Percentiles rank a stretch among this genome's conserved stretches.
phyloP scores from a whole-genome alignment of 2,329 filamentous ascomycete genomes.

The Emergomyces pasteurianus region DNA sequence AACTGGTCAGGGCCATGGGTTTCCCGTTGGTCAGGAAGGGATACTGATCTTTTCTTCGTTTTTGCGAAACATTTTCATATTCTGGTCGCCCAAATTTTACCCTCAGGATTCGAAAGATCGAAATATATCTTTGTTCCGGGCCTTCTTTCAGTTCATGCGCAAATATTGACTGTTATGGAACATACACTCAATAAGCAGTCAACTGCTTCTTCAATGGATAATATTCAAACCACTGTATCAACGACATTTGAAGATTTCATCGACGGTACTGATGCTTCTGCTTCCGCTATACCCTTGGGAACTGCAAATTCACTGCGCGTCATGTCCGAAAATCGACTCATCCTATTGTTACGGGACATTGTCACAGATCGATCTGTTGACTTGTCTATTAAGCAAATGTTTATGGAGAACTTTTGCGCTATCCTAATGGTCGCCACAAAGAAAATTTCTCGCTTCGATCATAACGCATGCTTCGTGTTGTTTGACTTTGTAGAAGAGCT shows the following conservation, averaged over 20 bases:
- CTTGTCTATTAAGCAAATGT: constrained; percentile 49
- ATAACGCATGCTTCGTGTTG: constrained; percentile 74
- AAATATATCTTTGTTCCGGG: constrained; percentile 59
- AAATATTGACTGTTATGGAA: constrained; percentile 67
- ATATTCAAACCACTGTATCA: constrained; percentile 36
- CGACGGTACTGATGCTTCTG: constrained; percentile 53
- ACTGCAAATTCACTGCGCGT: constrained; percentile 60
- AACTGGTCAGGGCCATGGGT: constrained; percentile 79
- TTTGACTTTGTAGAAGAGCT: constrained; percentile 84
- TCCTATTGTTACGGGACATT: constrained; percentile 72
- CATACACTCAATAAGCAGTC: constrained; percentile 68
- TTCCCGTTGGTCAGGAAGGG: constrained; percentile 71
- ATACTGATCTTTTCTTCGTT: constrained; percentile 83
- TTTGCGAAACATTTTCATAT: constrained; percentile 84
- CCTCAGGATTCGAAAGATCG: constrained; percentile 39
- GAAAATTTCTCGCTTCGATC: constrained; percentile 68
- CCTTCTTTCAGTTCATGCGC: constrained; percentile 68
- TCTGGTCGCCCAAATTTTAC: constrained; percentile 61
- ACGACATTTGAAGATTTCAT: constrained; percentile 57
- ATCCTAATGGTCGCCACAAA: constrained; percentile 63
- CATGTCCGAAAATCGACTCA: constrained; percentile 80
- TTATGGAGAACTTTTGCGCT: constrained; percentile 61
- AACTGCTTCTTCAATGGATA: constrained; percentile 33
- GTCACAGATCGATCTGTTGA: constrained; percentile 51
- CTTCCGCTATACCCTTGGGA: constrained; percentile 50